phyloP scores from a whole-genome alignment of 1,139 yeast species.

The Sugiyamaella japonica region DNA sequence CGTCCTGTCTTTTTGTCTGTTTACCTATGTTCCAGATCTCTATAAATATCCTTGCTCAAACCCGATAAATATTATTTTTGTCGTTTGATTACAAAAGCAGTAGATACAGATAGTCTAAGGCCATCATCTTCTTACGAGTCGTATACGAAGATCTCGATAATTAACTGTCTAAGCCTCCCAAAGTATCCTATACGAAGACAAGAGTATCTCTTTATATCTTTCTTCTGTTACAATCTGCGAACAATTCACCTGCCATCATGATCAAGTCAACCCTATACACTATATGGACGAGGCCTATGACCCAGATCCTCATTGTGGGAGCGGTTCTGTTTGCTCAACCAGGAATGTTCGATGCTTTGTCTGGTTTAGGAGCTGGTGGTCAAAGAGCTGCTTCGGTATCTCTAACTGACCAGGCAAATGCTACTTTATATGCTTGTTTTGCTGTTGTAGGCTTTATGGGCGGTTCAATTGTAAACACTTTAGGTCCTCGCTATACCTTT shows the following conservation, averaged over 20 bases:
- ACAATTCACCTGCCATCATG: neutral
- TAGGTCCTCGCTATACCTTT: constrained; percentile 24
- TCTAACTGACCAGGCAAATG: constrained; percentile 24
- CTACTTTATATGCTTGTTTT: constrained; percentile 26
- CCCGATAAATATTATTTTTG: neutral
- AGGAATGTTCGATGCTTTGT: constrained; percentile 28
- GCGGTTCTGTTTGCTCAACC: constrained; percentile 26
- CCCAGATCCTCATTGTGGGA: constrained; percentile 26
- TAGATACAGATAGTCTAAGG: no score
- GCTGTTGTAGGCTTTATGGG: constrained; percentile 25
- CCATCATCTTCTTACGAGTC: neutral
- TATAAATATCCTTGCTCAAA: neutral
- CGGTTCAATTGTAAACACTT: constrained; percentile 25
- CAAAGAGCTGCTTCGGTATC: constrained; percentile 22
- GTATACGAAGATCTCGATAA: no score
- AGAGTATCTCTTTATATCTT: neutral
- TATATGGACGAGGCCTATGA: constrained; percentile 20
- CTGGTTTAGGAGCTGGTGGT: constrained; percentile 29
- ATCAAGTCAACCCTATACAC: constrained; percentile 2
- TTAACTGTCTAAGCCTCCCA: no score
- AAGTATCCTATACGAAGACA: no score
- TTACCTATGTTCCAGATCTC: neutral
- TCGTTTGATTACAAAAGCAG: no score
- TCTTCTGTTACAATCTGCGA: neutral
- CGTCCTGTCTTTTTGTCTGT: no score